Evolutionary conservation across 352 stramenopile species (phyloP).

Genomic region (Globisporangium ultimum): DNA sequence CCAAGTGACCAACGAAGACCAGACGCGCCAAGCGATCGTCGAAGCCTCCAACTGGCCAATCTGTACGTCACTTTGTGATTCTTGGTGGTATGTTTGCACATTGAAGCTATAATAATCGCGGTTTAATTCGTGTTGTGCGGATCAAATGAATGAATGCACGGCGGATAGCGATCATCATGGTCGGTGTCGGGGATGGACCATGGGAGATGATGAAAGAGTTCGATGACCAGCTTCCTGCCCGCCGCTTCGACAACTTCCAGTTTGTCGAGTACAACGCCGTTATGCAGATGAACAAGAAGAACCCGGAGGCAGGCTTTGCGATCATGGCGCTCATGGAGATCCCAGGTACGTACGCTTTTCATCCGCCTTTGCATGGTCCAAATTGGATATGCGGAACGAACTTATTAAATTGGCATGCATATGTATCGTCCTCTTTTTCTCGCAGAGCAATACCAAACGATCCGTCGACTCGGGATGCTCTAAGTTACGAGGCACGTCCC

Average conservation of each 20-base stretch:
- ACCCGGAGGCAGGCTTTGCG: slow-evolving; percentile 64
- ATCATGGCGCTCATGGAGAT: slow-evolving; percentile 77
- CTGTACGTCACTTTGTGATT: slow-evolving; percentile 26
- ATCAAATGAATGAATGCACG: background rate
- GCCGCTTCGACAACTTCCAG: slow-evolving; percentile 83
- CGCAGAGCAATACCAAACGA: slow-evolving; percentile 59
- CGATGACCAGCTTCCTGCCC: slow-evolving; percentile 59
- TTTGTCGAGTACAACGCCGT: slow-evolving; percentile 73
- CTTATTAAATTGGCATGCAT: no score
- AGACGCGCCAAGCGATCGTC: slow-evolving; percentile 57
- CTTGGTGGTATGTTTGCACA: slow-evolving; percentile 5
- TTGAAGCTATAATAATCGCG: slow-evolving; percentile 28
- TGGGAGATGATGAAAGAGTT: slow-evolving; percentile 81
- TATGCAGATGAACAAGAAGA: slow-evolving; percentile 59
- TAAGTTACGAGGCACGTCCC: slow-evolving; percentile 3
- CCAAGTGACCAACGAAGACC: slow-evolving; percentile 50
- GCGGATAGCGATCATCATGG: slow-evolving; percentile 41
- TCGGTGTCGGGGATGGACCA: slow-evolving; percentile 73
- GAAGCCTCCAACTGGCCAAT: slow-evolving; percentile 65
- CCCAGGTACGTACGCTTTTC: slow-evolving; percentile 32
- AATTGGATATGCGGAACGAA: no score
- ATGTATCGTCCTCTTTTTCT: background rate
- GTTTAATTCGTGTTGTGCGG: no score
- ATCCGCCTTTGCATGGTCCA: no score
- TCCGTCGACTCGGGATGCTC: slow-evolving; percentile 41